Base-by-base conservation (phyloP, 2,329 filamentous ascomycete genomes). In the Penicillium sp. region DNA sequence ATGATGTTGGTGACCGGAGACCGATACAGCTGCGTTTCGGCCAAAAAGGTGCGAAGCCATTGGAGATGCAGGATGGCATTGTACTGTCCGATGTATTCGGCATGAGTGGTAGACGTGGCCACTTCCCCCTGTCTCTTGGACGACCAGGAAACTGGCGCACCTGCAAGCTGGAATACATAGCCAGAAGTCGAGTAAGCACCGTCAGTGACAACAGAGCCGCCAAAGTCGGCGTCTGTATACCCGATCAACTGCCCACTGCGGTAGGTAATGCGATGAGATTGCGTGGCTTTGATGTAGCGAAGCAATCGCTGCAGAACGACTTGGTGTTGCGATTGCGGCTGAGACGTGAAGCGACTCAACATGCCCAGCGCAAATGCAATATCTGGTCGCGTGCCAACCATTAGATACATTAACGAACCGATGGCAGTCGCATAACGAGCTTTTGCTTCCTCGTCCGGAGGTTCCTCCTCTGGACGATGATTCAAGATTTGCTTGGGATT, bases 81-180 rank as follows among this genome's bases (percentile, higher is more conserved):
- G 45, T 50, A 49, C 10, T 55, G 52, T n/a, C 46, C 52, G 46
- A 55, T 55, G 37, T 55, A 55, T 45, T 55, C 52, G 8, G 52
- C 52, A 19, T 55, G 35, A 9, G 52, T 55, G 9, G 35, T 49
- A 26, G 52, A 55, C 27, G 39, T 49, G 21, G 46, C 52, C 26
- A 44, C 45, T 50, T 45, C 46, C 46, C 39, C 52, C 55, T 70
- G 59, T 50, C 63, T 62, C 47, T 62, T 60, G 22, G 63, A 65
- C 19, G 57, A 57, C 64, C 60, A 68, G 41, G 59, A 64, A 45
- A 69, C 60, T 29, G 62, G 57, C n/a, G 45, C 64, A 9, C 65
- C 63, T 21, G 55, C 60, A 35, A 66, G 53, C 26, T 56, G 51
- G 54, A 70, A 69, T 11, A 66, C 29, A 45, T 62, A 67, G 44